Conservation (phyloP, 495 filamentous ascomycete genomes). For the Hypomontagnella monticulosa region DNA sequence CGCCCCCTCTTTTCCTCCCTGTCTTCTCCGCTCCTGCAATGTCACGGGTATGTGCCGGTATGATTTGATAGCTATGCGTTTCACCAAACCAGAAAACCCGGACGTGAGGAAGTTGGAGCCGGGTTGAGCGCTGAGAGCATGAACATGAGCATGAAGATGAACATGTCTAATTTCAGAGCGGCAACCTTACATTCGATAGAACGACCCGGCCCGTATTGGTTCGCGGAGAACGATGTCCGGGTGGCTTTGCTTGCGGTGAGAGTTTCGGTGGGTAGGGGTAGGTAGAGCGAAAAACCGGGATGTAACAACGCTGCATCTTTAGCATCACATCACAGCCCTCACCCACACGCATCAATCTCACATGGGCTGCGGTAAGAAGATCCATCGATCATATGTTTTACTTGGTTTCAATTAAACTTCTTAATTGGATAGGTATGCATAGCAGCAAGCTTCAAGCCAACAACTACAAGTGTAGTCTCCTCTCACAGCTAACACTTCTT, state of each 20-base stretch:
- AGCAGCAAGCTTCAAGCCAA: slow-evolving; percentile 35
- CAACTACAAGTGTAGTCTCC: slow-evolving; percentile 33
- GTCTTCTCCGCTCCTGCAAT: slow-evolving; percentile 7
- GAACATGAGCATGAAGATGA: no score
- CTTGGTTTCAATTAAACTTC: slow-evolving; percentile 37
- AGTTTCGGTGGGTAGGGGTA: no score
- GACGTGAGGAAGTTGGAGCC: slow-evolving; percentile 3
- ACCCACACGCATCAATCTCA: no score
- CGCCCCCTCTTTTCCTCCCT: not conserved
- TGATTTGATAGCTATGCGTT: not conserved
- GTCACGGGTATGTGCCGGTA: not conserved
- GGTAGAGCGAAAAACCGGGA: not conserved
- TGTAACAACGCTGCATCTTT: no score
- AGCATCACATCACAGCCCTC: no score
- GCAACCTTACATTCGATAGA: no score
- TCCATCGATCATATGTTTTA: slow-evolving; percentile 11
- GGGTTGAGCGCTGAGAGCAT: not conserved
- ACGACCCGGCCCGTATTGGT: no score
- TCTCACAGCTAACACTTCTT: slow-evolving; percentile 12
- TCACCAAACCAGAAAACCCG: slow-evolving; percentile 12
- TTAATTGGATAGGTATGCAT: slow-evolving; percentile 28
- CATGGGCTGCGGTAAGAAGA: no score
- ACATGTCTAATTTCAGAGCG: slow-evolving; percentile 3
- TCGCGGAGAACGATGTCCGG: no score
- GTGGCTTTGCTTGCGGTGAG: no score